Conservation (phyloP, 176 grass and related monocot genomes). For the Oryza nivara region DNA sequence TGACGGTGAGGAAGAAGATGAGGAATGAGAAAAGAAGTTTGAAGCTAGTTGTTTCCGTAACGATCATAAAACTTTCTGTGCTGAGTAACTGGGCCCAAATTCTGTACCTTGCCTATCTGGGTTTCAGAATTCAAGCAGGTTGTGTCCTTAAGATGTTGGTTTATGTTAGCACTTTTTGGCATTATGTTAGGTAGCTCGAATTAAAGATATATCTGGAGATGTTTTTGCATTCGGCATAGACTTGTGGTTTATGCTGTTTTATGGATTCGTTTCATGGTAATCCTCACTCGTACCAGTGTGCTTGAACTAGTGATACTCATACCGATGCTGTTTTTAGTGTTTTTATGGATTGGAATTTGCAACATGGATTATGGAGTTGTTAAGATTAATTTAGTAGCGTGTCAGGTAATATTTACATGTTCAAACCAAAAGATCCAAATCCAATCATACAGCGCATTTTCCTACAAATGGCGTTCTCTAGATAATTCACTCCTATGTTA, state of each 20-base stretch:
- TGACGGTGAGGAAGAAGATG: slow-evolving; percentile 45
- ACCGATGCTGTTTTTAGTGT: too few relatives aligned
- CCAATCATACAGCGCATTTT: neutral
- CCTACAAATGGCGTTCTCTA: neutral
- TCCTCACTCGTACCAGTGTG: neutral
- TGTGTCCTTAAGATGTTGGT: neutral
- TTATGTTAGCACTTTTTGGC: neutral
- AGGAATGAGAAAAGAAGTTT: slow-evolving; percentile 26
- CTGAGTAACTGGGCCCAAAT: neutral
- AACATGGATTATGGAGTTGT: neutral
- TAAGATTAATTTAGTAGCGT: too few relatives aligned
- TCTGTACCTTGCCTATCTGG: neutral
- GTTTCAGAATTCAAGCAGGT: slow-evolving; percentile 23
- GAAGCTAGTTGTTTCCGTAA: neutral
- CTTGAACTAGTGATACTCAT: neutral
- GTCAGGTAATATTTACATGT: neutral
- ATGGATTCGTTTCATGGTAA: neutral
- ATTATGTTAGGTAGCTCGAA: neutral
- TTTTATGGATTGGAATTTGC: neutral
- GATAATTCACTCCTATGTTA: too few relatives aligned
- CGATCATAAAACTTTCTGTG: neutral
- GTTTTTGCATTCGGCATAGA: neutral
- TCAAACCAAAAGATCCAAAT: neutral
- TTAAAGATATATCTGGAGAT: neutral
- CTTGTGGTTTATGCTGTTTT: neutral